Evolutionary conservation across 2,329 filamentous ascomycete genomes (phyloP).

Genomic region (Endothia cerciana): DNA sequence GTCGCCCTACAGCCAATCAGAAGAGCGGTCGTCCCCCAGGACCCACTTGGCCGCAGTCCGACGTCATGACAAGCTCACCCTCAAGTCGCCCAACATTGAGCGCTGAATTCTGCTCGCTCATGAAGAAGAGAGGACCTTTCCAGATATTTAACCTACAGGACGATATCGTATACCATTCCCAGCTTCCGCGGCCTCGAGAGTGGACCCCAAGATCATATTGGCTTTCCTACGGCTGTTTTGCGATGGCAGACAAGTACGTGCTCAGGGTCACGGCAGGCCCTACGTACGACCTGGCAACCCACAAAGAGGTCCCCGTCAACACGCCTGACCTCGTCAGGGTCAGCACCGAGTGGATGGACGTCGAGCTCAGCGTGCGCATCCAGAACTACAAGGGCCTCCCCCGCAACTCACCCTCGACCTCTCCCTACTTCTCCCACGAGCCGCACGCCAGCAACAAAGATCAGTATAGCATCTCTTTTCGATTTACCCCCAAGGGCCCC

Average conservation of each 20-base stretch:
- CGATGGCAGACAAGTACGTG: conserved; percentile 73
- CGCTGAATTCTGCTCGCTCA: not conserved
- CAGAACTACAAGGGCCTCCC: conserved; percentile 73
- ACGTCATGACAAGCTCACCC: conserved; percentile 27
- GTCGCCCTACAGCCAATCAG: conserved; percentile 7
- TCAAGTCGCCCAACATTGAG: not conserved
- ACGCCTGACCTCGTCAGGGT: conserved; percentile 64
- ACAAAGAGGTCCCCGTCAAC: conserved; percentile 78
- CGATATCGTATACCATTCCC: not conserved
- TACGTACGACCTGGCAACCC: conserved; percentile 72
- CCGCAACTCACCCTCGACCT: conserved; percentile 66
- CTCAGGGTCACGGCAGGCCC: conserved; percentile 82
- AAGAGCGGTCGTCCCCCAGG: not conserved
- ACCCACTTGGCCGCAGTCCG: conserved; percentile 9
- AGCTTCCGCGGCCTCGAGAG: not conserved
- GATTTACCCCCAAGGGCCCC: conserved; percentile 70
- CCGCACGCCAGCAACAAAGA: conserved; percentile 70
- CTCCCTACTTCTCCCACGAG: conserved; percentile 75
- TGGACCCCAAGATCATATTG: not conserved
- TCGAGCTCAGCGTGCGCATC: conserved; percentile 75
- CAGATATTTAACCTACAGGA: no score
- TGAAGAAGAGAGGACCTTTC: not conserved
- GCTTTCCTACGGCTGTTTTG: not conserved
- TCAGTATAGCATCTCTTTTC: conserved; percentile 83
- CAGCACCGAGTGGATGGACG: conserved; percentile 64